Conservation (phyloP, 495 filamentous ascomycete species). For the Acidomyces sp. region DNA sequence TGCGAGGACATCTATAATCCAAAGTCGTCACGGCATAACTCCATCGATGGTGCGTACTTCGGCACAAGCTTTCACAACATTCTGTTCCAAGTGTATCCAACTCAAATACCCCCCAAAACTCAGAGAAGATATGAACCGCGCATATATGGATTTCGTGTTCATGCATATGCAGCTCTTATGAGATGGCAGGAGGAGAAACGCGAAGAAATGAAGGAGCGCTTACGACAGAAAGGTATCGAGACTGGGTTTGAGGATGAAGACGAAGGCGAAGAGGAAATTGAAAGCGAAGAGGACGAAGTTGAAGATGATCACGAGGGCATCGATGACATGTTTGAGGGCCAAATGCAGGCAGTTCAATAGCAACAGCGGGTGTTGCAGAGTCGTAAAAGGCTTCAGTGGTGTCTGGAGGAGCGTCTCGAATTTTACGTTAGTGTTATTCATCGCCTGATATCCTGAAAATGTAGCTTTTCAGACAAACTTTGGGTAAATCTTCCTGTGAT, state of each 20-base stretch:
- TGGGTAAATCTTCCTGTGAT: too few species aligned
- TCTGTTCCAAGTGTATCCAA: conserved; percentile 94
- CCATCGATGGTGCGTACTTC: conserved; percentile 96
- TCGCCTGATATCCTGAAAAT: too few species aligned
- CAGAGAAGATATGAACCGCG: conserved; percentile 73
- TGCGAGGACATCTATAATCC: conserved; percentile 99
- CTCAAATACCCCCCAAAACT: conserved; percentile 72
- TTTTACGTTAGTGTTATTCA: too few species aligned
- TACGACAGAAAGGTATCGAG: conserved; percentile 41
- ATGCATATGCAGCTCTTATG: conserved; percentile 73
- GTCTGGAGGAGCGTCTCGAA: too few species aligned
- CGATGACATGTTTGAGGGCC: conserved; percentile 26
- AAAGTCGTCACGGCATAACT: conserved; percentile 88
- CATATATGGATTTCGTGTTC: conserved; percentile 89
- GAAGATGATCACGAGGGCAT: conserved; percentile 24
- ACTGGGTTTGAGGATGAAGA: conserved; percentile 45
- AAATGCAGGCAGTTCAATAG: conserved; percentile 9
- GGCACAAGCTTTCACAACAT: conserved; percentile 97
- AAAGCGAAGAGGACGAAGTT: conserved; percentile 30
- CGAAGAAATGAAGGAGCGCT: conserved; percentile 62
- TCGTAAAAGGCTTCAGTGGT: not conserved
- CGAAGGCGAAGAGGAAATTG: conserved; percentile 36
- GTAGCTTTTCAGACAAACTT: too few species aligned
- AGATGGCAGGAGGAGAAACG: conserved; percentile 79
- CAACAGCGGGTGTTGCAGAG: not conserved